These are phyloP conservation scores for Fusarium succisae DNA, from an alignment of 2,329 filamentous ascomycete species.

Conservation along the genomic window DNA sequence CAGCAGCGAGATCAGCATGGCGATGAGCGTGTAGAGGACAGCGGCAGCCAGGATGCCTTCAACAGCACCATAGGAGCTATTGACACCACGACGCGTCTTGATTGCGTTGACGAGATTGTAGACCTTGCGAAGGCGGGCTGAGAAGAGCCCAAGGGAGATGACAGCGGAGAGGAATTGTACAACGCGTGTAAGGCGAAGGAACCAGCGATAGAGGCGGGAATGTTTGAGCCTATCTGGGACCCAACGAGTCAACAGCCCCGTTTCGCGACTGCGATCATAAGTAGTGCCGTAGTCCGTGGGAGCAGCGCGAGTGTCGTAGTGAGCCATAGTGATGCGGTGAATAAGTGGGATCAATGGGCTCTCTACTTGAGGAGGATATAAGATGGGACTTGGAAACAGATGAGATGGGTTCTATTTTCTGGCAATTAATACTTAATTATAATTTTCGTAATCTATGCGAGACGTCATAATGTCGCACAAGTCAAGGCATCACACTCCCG, in stretches of 20 bases:
- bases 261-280: neutral
- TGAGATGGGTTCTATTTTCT: neutral
- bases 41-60: conserved; percentile 32
- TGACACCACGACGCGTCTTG: conserved; percentile 23
- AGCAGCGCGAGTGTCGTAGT: neutral
- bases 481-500: neutral
- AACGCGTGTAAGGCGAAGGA: conserved; percentile 24
- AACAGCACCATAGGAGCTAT: conserved; percentile 12
- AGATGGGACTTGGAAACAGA: too few relatives aligned
- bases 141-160: conserved; percentile 29
- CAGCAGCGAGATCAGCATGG: conserved; percentile 8
- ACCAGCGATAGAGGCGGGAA: conserved; percentile 28
- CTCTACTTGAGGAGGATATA: neutral
- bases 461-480: neutral
- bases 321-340: neutral
- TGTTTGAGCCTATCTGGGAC: conserved; percentile 19
- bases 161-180: conserved; percentile 20
- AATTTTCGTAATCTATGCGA: neutral
- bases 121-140: conserved; percentile 14
- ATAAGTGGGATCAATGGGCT: neutral
- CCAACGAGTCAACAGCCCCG: conserved; percentile 12
- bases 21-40: conserved; percentile 25
- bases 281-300: conserved; percentile 10
- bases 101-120: conserved; percentile 10
- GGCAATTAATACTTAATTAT: neutral